These are phyloP conservation scores for Candida anglica DNA, from an alignment of 805 yeast genomes.

Conservation along the genomic window DNA sequence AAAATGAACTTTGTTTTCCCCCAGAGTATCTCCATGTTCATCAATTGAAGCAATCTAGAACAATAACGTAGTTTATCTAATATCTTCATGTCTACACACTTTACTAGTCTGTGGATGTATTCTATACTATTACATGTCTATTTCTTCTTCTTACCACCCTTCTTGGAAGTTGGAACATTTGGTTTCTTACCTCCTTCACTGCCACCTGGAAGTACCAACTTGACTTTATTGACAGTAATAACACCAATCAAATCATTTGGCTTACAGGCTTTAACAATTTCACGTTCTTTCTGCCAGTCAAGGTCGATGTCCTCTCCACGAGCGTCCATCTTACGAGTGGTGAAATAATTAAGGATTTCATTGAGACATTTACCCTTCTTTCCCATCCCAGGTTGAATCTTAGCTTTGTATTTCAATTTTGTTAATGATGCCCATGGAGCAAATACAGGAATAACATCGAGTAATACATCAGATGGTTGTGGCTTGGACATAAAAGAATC, in stretches of 20 bases:
- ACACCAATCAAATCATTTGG: constrained; percentile 64
- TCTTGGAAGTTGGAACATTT: constrained; percentile 6
- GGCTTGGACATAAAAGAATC: constrained; percentile 47
- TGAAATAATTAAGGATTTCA: constrained; percentile 62
- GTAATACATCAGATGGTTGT: constrained; percentile 45
- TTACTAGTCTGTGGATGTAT: too few relatives aligned
- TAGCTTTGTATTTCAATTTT: constrained; percentile 76
- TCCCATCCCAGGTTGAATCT: constrained; percentile 71
- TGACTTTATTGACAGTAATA: constrained; percentile 69
- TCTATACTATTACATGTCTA: too few relatives aligned
- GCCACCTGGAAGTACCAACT: constrained; percentile 53
- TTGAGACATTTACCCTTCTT: constrained; percentile 85
- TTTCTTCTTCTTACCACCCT: constrained; percentile 9
- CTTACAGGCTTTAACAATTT: constrained; percentile 50
- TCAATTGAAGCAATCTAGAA: too few relatives aligned
- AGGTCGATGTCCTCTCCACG: constrained; percentile 43
- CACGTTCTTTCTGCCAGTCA: constrained; percentile 73
- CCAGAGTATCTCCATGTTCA: too few relatives aligned
- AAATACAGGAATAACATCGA: constrained; percentile 76
- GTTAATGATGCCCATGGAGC: constrained; percentile 87
- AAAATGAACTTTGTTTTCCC: too few relatives aligned
- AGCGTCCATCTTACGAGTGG: constrained; percentile 41
- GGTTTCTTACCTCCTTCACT: constrained; percentile 22
- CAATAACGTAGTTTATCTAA: too few relatives aligned
- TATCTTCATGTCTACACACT: too few relatives aligned